Evolutionary conservation across 306 rosid species (phyloP), one percentile per base, ranked within the genome.

Genomic region (Crataegus laevigata): DNA sequence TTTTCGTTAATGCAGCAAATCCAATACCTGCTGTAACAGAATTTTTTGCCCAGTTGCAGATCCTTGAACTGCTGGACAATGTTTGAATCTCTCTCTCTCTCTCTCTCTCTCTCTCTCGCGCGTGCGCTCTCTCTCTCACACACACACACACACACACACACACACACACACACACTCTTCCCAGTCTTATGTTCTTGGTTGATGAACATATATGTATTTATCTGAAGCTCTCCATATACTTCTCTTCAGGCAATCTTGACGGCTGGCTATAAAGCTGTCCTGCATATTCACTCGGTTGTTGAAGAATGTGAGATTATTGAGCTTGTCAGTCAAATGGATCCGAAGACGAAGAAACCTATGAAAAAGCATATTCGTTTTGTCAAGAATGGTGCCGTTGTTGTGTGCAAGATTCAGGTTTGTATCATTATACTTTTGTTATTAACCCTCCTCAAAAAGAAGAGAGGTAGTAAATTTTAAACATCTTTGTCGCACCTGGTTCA

Each of bases 231-330:
- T 29, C 11, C 40, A 36, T 75, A 24, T 68, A 17, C 45, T 77
- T 65, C 68, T 73, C 32, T 61, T 55, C 65, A 96, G 99, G 99
- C 99, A 72, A 96, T 96, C 78, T 96, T 96, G 82, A 96, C 99
- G n/a, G 98, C 98, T 83, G 99, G 99, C 30, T 96, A 96, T 82
- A 92, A 92, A 80, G 99, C 99, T 80, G 88, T 96, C 76, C 79
- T 96, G 87, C 99, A 96, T 79, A 82, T 96, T 75, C 99, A 96
- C 79, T 75, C 97, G 36, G 80, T 96, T 74, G 99, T 96, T 52
- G 99, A 96, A 84, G 99, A 96, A 82, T 96, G 99, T 82, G 99
- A 96, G 86, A 92, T 96, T 75, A 92, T 96, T 50, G 97, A 96
- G 78, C 87, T 96, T 75, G 61, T 92, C 15, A 91, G 93, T 52